Evolutionary conservation across 768 basidiomycete species (phyloP).

Genomic region (Mycena capillaripes): DNA sequence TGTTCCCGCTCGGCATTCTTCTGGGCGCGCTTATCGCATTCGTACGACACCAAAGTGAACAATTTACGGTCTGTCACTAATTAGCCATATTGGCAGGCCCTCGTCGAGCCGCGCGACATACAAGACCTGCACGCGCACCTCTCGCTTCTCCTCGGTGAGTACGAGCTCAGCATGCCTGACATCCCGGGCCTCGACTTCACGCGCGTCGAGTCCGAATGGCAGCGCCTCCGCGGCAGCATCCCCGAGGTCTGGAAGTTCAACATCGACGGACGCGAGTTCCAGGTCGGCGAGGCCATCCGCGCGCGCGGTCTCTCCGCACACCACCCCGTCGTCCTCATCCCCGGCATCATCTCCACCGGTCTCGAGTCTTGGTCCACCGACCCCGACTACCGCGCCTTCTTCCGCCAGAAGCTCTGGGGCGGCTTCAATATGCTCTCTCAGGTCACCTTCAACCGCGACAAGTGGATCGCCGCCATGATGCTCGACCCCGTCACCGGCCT

Average conservation of each 20-base stretch:
- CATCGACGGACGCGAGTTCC: constrained; percentile 85
- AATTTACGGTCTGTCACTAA: too few relatives aligned
- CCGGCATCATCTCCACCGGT: constrained; percentile 91
- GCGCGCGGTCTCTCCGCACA: constrained; percentile 75
- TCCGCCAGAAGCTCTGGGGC: constrained; percentile 90
- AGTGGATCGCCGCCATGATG: constrained; percentile 92
- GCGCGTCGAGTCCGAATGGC: constrained; percentile 81
- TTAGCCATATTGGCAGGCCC: too few relatives aligned
- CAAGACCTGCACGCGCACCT: constrained; percentile 79
- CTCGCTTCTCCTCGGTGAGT: constrained; percentile 75
- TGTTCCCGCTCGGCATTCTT: constrained; percentile 82
- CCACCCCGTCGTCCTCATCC: constrained; percentile 88
- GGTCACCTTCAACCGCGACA: constrained; percentile 85
- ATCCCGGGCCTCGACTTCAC: constrained; percentile 78
- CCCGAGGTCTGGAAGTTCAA: constrained; percentile 89
- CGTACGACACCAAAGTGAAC: constrained; percentile 30
- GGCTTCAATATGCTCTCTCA: constrained; percentile 89
- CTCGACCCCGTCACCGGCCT: constrained; percentile 93
- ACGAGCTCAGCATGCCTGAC: constrained; percentile 75
- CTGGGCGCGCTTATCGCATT: constrained; percentile 76
- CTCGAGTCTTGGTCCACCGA: constrained; percentile 96
- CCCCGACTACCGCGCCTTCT: constrained; percentile 88
- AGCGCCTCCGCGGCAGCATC: constrained; percentile 72
- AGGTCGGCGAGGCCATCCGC: constrained; percentile 78
- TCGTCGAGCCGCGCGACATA: constrained; percentile 77